These are phyloP conservation scores for Cucumis hystrix DNA, from an alignment of 306 rosid species.

Conservation along the genomic window DNA sequence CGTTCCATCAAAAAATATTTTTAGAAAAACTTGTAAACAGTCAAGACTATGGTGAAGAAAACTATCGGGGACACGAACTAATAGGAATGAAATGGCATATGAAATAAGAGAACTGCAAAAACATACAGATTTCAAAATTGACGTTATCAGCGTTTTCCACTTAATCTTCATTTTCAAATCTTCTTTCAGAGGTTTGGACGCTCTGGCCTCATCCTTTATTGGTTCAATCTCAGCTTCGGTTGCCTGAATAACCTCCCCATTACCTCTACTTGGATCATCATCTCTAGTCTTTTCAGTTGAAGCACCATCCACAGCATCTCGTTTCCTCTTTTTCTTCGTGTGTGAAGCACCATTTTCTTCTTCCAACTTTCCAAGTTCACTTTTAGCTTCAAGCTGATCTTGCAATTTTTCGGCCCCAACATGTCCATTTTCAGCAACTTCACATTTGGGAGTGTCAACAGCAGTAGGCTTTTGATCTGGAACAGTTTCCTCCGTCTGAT, in stretches of 20 bases:
- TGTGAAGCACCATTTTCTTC: constrained; percentile 20
- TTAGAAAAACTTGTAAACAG: not conserved
- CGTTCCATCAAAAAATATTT: not conserved
- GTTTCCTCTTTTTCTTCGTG: constrained; percentile 55
- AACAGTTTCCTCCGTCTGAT: constrained; percentile 25
- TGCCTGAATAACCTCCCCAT: constrained; percentile 64
- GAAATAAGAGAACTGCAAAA: not conserved
- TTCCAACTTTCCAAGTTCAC: constrained; percentile 11
- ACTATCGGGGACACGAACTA: not conserved
- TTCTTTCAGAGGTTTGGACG: constrained; percentile 9
- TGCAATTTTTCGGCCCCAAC: constrained; percentile 17
- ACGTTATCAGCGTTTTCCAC: constrained; percentile 73
- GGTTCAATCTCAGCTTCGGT: constrained; percentile 9
- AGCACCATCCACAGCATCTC: constrained; percentile 31
- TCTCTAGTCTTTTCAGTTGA: constrained; percentile 34
- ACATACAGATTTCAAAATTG: constrained; percentile 66
- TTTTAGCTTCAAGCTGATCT: constrained; percentile 20
- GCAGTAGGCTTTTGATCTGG: constrained; percentile 21
- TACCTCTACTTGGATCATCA: constrained; percentile 23
- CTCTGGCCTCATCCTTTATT: constrained; percentile 17
- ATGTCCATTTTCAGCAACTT: constrained; percentile 13
- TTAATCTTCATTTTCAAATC: constrained; percentile 34
- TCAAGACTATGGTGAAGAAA: not conserved
- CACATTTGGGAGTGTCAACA: constrained; percentile 22
- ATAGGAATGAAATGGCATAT: not conserved